phyloP scores from a whole-genome alignment of 1,284 basidiomycete species.

The Puccinia triticina region DNA sequence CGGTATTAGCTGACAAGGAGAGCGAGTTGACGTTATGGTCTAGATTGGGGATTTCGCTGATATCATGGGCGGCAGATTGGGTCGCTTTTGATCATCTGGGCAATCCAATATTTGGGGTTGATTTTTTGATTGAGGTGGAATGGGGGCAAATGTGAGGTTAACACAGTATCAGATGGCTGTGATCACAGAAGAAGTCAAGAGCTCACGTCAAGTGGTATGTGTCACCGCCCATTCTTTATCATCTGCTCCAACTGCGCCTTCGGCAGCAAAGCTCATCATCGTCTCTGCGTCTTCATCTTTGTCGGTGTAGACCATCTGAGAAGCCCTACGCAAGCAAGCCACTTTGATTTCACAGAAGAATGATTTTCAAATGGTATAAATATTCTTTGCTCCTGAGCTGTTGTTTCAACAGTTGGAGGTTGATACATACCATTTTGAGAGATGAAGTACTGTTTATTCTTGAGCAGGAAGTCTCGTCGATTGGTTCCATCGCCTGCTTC shows the following conservation, averaged over 20 bases:
- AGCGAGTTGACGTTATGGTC: slow-evolving; percentile 62
- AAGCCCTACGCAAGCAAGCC: slow-evolving; percentile 85
- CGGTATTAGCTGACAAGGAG: slow-evolving; percentile 18
- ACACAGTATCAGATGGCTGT: neutral
- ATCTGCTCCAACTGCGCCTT: slow-evolving; percentile 62
- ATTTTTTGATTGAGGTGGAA: neutral
- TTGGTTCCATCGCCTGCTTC: slow-evolving; percentile 77
- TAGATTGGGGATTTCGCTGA: slow-evolving; percentile 80
- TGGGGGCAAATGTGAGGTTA: neutral
- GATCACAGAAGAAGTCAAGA: neutral
- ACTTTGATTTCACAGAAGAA: slow-evolving; percentile 63
- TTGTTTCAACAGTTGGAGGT: too few species aligned
- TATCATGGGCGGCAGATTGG: slow-evolving; percentile 61
- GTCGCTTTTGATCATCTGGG: neutral
- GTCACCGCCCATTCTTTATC: slow-evolving; percentile 50
- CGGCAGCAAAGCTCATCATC: slow-evolving; percentile 67
- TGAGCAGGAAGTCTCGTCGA: slow-evolving; percentile 84
- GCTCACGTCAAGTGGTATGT: slow-evolving; percentile 44
- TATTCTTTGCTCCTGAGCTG: too few species aligned
- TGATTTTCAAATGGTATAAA: slow-evolving; percentile 1
- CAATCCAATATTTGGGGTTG: neutral
- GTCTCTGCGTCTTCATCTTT: slow-evolving; percentile 92
- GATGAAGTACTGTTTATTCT: slow-evolving; percentile 94
- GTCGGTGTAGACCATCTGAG: slow-evolving; percentile 87
- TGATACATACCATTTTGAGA: slow-evolving; percentile 70